phyloP scores from a whole-genome alignment of 768 basidiomycete genomes.

The Pleurotus tuber-regium region DNA sequence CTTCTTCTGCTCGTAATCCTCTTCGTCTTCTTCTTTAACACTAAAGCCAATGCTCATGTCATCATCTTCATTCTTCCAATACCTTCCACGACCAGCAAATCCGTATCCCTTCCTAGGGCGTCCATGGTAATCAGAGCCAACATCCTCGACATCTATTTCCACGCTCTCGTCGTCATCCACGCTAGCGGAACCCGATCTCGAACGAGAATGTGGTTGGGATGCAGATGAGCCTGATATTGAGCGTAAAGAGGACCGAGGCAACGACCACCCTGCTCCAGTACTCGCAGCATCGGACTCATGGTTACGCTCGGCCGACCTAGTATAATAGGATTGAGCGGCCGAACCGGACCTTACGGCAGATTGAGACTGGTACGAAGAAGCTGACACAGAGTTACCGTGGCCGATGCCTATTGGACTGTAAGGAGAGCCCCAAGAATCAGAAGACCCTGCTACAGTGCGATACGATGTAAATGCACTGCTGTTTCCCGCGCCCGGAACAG shows the following conservation, averaged over 20 bases:
- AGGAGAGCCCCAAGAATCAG: slow-evolving; percentile 30
- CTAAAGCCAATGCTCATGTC: slow-evolving; percentile 37
- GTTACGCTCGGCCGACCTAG: slow-evolving; percentile 16
- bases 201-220: slow-evolving; percentile 16
- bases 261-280: slow-evolving; percentile 44
- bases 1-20: too few species aligned
- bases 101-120: slow-evolving; percentile 27
- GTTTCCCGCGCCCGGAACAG: not conserved
- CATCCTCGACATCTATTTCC: slow-evolving; percentile 24
- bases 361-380: too few species aligned
- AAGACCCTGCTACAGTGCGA: slow-evolving; percentile 21
- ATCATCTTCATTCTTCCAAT: slow-evolving; percentile 43
- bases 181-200: slow-evolving; percentile 28
- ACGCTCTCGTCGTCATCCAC: slow-evolving; percentile 28
- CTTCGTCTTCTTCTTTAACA: slow-evolving; percentile 47
- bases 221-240: slow-evolving; percentile 38
- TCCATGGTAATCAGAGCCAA: slow-evolving; percentile 19
- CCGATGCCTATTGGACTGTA: slow-evolving; percentile 18
- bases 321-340: slow-evolving; percentile 23
- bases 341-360: slow-evolving; percentile 14
- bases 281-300: too few species aligned
- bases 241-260: slow-evolving; percentile 52
- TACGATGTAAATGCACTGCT: slow-evolving; percentile 15
- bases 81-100: slow-evolving; percentile 21
- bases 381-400: too few species aligned